Base-by-base conservation (phyloP, 208 protist species). In the Trypanosomatidae sp. region DNA sequence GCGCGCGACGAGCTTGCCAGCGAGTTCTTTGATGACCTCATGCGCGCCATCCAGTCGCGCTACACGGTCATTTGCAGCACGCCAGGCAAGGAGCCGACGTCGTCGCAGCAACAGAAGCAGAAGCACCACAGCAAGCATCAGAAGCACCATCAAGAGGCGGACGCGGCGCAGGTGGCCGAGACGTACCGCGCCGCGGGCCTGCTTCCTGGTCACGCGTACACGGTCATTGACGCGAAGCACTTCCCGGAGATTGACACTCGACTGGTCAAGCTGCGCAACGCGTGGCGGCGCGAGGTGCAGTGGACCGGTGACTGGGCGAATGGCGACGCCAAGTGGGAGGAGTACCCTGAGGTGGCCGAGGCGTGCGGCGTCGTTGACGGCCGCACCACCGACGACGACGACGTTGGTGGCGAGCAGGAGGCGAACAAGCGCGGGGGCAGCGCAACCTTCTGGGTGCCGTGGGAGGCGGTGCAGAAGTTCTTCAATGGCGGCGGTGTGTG, bases 401-500 rank as follows among this genome's bases (percentile, higher is more conserved):
- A n/a, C n/a, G n/a, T n/a, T n/a, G n/a, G n/a, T n/a, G n/a, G n/a
- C n/a, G n/a, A n/a, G n/a, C n/a, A n/a, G n/a, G n/a, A n/a, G n/a
- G n/a, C n/a, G n/a, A n/a, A n/a, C n/a, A 40, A 73, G 48, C 70
- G 61, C 43, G 63, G 26, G 8, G 53, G 45, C 26, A 65, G 80
- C 28, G 74, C 68, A 32, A 73, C 66, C 32, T 88, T 93, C 59
- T 93, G 85, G 85, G 88, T 93, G 62, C 53, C 66, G 24, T 88
- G 61, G 75, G 64, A 66, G 42, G 75, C 78, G 28, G 65, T 53
- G 39, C 59, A 66, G 38, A 66, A 86, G 58, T 90, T 81, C 65
- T 93, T 90, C 60, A 85, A 88, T 61, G 74, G 75, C 33, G 84
- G 76, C 15, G 73, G 72, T 19, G 71, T 92, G 27, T 92, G 64